Conservation (phyloP, 305 asterid species). For the Solanum hybrid region DNA sequence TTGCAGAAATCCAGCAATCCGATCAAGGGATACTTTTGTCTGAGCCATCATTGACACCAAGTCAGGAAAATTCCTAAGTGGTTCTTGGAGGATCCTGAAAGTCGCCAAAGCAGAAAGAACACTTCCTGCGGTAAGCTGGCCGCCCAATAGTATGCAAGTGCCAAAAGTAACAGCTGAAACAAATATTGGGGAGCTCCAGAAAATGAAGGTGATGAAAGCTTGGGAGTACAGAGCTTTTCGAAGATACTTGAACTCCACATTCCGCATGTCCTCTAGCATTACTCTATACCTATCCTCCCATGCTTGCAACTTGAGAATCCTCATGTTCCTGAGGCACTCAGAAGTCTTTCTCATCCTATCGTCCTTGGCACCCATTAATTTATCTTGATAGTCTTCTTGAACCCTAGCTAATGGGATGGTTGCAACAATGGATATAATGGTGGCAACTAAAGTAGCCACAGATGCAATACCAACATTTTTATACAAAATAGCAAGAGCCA, state of each 20-base stretch:
- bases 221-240: conserved; percentile 90
- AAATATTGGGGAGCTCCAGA: conserved; percentile 98
- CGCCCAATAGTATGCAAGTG: conserved; percentile 85
- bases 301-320: conserved; percentile 88
- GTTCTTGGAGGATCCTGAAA: conserved; percentile 92
- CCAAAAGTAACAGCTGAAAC: conserved; percentile 90
- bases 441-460: conserved; percentile 81
- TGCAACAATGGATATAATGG: conserved; percentile 76
- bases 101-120: conserved; percentile 98
- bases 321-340: conserved; percentile 92
- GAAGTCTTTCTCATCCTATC: conserved; percentile 96
- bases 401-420: conserved; percentile 84
- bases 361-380: conserved; percentile 88
- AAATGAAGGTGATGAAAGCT: conserved; percentile 90
- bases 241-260: conserved; percentile 80
- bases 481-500: conserved; percentile 89
- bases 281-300: conserved; percentile 93
- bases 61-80: conserved; percentile 94
- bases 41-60: conserved; percentile 99
- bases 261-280: conserved; percentile 80
- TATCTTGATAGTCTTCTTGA: conserved; percentile 93
- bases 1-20: conserved; percentile 72
- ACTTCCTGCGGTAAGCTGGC: conserved; percentile 95
- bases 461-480: conserved; percentile 95
- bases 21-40: conserved; percentile 94